These are phyloP conservation scores for Cicer pinnatifidum DNA, from an alignment of 306 rosid genomes.

Conservation along the genomic window DNA sequence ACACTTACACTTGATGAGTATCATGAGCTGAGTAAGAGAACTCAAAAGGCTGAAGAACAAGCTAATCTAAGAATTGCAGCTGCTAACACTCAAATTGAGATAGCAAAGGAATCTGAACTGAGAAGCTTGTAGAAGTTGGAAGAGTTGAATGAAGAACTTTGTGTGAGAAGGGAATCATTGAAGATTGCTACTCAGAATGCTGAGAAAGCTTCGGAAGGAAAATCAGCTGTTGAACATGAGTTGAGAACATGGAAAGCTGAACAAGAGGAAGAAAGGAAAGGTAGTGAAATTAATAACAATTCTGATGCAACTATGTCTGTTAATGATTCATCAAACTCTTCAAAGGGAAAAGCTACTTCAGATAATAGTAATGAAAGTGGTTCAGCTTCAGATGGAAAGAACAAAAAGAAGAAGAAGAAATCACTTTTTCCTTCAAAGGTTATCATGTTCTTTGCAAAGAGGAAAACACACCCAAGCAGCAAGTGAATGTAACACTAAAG, in stretches of 20 bases:
- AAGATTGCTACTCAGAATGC: slow-evolving; percentile 72
- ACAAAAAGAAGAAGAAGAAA: slow-evolving; percentile 77
- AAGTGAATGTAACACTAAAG: slow-evolving; percentile 46
- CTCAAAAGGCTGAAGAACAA: slow-evolving; percentile 74
- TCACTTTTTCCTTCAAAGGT: slow-evolving; percentile 69
- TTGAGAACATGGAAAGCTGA: slow-evolving; percentile 72
- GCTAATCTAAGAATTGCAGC: slow-evolving; percentile 70
- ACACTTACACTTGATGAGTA: slow-evolving; percentile 76
- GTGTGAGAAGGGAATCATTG: slow-evolving; percentile 66
- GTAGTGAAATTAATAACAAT: slow-evolving; percentile 45
- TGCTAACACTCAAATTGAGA: slow-evolving; percentile 64
- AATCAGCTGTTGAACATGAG: slow-evolving; percentile 77
- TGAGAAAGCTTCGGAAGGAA: slow-evolving; percentile 76
- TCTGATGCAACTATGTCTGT: slow-evolving; percentile 30
- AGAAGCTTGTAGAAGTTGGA: slow-evolving; percentile 75
- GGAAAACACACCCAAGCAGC: slow-evolving; percentile 58
- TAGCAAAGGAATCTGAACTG: slow-evolving; percentile 73
- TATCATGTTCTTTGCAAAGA: slow-evolving; percentile 80
- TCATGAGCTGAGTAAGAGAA: slow-evolving; percentile 72
- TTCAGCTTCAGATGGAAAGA: slow-evolving; percentile 60
- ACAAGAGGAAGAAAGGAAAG: slow-evolving; percentile 65
- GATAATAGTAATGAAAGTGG: slow-evolving; percentile 40
- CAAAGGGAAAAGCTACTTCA: slow-evolving; percentile 45
- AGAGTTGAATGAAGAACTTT: slow-evolving; percentile 66
- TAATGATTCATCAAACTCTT: slow-evolving; percentile 49